Percentiles rank a stretch among this genome's conserved stretches.
Evolutionary conservation across 805 yeast genomes (phyloP).

Genomic region (Candida endomychidarum): DNA sequence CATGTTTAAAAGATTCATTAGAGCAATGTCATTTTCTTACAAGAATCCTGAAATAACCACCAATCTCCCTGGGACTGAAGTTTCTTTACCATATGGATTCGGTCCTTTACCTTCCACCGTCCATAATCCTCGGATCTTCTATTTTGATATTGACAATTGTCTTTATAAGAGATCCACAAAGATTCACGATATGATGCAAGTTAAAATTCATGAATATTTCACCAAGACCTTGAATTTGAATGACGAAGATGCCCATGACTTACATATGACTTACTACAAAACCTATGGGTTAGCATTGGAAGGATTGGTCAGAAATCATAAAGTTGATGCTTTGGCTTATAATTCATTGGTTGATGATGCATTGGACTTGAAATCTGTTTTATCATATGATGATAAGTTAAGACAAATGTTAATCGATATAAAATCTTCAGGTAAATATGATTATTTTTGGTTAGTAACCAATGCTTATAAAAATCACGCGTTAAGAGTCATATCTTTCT

Average conservation of each 20-base stretch:
- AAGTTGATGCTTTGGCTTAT: slow-evolving; percentile 85
- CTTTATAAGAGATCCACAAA: slow-evolving; percentile 71
- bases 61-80: slow-evolving; percentile 21
- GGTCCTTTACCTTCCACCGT: slow-evolving; percentile 33
- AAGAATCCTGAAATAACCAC: slow-evolving; percentile 9
- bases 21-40: slow-evolving; percentile 6
- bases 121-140: slow-evolving; percentile 48
- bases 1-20: slow-evolving; percentile 4
- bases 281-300: slow-evolving; percentile 92
- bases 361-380: slow-evolving; percentile 76
- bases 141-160: slow-evolving; percentile 93
- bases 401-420: slow-evolving; percentile 52
- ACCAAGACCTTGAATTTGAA: slow-evolving; percentile 57
- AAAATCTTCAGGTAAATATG: slow-evolving; percentile 48
- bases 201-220: slow-evolving; percentile 79
- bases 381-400: slow-evolving; percentile 58
- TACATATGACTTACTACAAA: slow-evolving; percentile 76
- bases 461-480: slow-evolving; percentile 95
- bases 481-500: slow-evolving; percentile 67
- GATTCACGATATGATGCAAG: slow-evolving; percentile 87
- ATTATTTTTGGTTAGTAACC: slow-evolving; percentile 86
- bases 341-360: slow-evolving; percentile 90
- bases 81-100: slow-evolving; percentile 29
- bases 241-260: slow-evolving; percentile 69
- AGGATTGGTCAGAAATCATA: slow-evolving; percentile 70